Conservation (phyloP, 768 basidiomycete species). For the Mycena albidolilacea region DNA sequence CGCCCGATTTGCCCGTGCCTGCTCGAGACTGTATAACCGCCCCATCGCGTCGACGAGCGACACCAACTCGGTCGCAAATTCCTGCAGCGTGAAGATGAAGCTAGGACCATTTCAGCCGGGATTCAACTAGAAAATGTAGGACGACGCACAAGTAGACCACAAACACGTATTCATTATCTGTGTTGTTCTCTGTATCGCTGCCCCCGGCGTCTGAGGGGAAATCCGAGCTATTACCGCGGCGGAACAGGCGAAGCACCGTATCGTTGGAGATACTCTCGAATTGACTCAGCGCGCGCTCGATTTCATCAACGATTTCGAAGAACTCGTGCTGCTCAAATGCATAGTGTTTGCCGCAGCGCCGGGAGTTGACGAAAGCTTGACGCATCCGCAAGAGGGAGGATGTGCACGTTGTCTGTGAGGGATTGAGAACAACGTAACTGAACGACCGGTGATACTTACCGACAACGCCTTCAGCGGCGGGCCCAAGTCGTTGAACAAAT, state of each 20-base stretch:
- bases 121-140: neutral
- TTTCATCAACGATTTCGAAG: constrained; percentile 72
- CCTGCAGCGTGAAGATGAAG: constrained; percentile 97
- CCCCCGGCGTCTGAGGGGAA: constrained; percentile 39
- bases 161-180: constrained; percentile 86
- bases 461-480: constrained; percentile 83
- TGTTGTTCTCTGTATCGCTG: constrained; percentile 56
- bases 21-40: constrained; percentile 80
- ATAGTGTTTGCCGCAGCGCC: constrained; percentile 45
- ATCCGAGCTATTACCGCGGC: constrained; percentile 59
- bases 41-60: constrained; percentile 89
- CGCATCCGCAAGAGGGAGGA: constrained; percentile 74
- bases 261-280: constrained; percentile 91
- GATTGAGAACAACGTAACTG: neutral
- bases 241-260: constrained; percentile 85
- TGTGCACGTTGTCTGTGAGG: constrained; percentile 70
- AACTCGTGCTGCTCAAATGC: constrained; percentile 73
- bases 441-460: constrained; percentile 56
- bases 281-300: constrained; percentile 76
- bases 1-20: constrained; percentile 54
- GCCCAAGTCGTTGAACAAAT: constrained; percentile 83
- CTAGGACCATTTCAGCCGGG: constrained; percentile 54
- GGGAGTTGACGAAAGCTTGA: constrained; percentile 71
- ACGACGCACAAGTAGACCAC: constrained; percentile 92
- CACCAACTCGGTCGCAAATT: constrained; percentile 89